Percentiles rank a stretch among this genome's conserved stretches.
phyloP scores from a whole-genome alignment of 306 rosid species.

The Cicer arietinum region DNA sequence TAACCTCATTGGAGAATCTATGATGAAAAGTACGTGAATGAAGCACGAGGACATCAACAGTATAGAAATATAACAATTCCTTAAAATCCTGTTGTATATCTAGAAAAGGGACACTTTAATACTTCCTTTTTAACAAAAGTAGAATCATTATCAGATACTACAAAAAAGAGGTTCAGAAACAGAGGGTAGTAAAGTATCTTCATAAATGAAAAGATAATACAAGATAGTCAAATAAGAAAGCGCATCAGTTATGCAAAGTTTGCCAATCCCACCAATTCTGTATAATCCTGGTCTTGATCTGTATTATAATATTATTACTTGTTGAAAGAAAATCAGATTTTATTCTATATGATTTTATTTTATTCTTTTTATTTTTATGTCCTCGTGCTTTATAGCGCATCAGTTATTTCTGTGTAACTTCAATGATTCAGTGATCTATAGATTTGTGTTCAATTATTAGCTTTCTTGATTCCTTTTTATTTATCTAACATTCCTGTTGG shows the following conservation, averaged over 20 bases:
- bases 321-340: too few species aligned
- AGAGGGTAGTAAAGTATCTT: not conserved
- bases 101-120: not conserved
- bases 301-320: not conserved
- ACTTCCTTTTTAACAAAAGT: not conserved
- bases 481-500: not conserved
- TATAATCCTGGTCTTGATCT: conserved; percentile 25
- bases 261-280: conserved; percentile 16
- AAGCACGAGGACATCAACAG: not conserved
- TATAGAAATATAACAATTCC: not conserved
- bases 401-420: not conserved
- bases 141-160: not conserved
- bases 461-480: conserved; percentile 18
- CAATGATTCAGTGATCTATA: not conserved
- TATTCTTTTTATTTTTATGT: too few species aligned
- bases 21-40: not conserved
- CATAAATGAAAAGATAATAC: conserved; percentile 9
- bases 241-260: conserved; percentile 18
- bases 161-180: conserved; percentile 21
- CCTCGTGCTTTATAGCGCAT: too few species aligned
- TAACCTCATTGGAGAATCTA: conserved; percentile 14
- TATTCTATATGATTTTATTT: too few species aligned
- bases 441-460: conserved; percentile 3
- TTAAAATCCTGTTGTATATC: not conserved
- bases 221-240: conserved; percentile 13